These are phyloP conservation scores for Serendipita sp. DNA, from an alignment of 768 basidiomycete genomes.

Conservation along the genomic window DNA sequence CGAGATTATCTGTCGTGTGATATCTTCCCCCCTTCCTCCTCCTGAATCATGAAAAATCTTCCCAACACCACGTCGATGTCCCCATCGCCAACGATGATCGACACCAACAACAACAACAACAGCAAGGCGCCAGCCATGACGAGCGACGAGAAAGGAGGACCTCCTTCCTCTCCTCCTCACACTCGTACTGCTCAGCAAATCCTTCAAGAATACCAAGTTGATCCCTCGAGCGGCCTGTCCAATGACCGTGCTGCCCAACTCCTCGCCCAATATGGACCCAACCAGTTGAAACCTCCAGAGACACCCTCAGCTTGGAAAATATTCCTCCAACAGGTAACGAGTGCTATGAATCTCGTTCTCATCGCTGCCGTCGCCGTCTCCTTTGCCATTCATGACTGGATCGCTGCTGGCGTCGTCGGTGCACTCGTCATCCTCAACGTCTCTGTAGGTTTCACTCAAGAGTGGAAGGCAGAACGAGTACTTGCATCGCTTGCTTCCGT, in stretches of 20 bases:
- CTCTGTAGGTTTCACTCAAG: conserved; percentile 12
- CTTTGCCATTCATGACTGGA: conserved; percentile 38
- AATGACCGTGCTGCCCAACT: not conserved
- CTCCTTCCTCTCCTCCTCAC: not conserved
- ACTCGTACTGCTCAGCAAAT: not conserved
- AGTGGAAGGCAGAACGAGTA: conserved; percentile 27
- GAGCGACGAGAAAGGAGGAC: too few relatives aligned
- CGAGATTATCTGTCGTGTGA: too few relatives aligned
- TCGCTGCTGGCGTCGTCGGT: conserved; percentile 37
- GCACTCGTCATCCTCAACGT: conserved; percentile 29
- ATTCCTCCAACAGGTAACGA: conserved; percentile 20
- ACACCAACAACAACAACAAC: not conserved
- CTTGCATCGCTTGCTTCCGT: conserved; percentile 1
- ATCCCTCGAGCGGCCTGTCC: not conserved
- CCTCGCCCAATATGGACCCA: not conserved
- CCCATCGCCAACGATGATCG: not conserved
- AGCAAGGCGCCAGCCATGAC: too few relatives aligned
- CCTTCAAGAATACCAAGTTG: not conserved
- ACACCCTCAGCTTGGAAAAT: conserved; percentile 8
- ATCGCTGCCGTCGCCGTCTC: conserved; percentile 30
- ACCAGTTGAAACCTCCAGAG: not conserved
- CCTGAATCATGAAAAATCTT: not conserved
- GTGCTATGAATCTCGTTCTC: conserved; percentile 24
- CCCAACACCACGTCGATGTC: not conserved
- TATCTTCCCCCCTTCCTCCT: not conserved